Percentiles rank a stretch among this genome's conserved stretches.
phyloP scores from a whole-genome alignment of 306 rosid species.

The Hippophae rhamnoides region DNA sequence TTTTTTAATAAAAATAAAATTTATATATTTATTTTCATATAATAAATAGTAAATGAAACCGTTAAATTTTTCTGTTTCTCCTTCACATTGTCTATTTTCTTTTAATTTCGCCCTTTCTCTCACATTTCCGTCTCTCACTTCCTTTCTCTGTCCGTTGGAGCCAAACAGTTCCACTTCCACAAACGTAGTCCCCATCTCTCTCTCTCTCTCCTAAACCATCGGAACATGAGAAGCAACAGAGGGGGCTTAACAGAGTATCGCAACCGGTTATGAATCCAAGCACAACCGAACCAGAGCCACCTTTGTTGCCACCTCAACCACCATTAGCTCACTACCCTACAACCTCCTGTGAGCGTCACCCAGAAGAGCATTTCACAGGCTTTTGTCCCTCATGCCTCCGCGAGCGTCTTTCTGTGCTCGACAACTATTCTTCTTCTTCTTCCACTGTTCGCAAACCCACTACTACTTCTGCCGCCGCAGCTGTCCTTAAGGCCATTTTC shows the following conservation, averaged over 20 bases:
- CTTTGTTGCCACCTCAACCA: conserved; percentile 37
- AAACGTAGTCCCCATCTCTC: too few species aligned
- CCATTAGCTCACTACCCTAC: conserved; percentile 58
- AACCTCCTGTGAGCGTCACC: conserved; percentile 74
- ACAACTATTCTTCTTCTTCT: conserved; percentile 48
- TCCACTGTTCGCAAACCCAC: conserved; percentile 56
- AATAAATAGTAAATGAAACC: too few species aligned
- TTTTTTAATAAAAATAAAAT: too few species aligned
- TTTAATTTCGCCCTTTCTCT: too few species aligned
- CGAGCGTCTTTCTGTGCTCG: conserved; percentile 92
- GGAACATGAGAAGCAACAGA: conserved; percentile 61
- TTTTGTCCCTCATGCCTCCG: conserved; percentile 99
- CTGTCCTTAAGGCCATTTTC: conserved; percentile 87
- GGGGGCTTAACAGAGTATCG: conserved; percentile 23
- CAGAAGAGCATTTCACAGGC: conserved; percentile 83
- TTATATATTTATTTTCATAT: too few species aligned
- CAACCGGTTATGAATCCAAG: conserved; percentile 75
- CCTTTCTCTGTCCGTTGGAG: too few species aligned
- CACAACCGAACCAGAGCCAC: conserved; percentile 31
- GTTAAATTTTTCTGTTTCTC: too few species aligned
- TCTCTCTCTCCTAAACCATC: not conserved
- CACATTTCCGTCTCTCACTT: too few species aligned
- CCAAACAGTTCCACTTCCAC: too few species aligned
- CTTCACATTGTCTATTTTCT: too few species aligned
- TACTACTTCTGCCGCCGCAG: conserved; percentile 78